phyloP scores from a whole-genome alignment of 106 monocot genomes.

The Apostasia shenzhenica region DNA sequence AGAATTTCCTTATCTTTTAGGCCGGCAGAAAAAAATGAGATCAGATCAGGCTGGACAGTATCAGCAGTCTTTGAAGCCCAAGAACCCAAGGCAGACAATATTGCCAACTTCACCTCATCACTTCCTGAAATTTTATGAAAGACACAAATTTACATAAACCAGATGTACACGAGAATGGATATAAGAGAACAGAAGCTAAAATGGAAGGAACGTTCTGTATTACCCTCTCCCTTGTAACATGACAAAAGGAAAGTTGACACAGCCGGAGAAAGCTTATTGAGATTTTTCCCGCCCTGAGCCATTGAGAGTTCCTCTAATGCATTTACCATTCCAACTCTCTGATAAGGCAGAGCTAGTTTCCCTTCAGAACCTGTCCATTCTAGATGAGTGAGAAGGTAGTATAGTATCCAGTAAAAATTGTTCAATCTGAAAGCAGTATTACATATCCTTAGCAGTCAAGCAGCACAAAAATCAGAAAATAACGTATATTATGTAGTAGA shows the following conservation, averaged over 20 bases:
- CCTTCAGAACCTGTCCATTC: slow-evolving; percentile 77
- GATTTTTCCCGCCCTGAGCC: slow-evolving; percentile 50
- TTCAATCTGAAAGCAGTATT: background rate
- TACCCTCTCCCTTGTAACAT: slow-evolving; percentile 92
- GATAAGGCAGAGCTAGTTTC: slow-evolving; percentile 72
- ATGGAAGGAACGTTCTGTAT: background rate
- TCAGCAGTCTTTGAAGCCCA: slow-evolving; percentile 67
- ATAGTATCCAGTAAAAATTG: background rate
- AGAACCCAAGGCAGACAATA: slow-evolving; percentile 64
- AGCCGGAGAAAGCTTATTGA: slow-evolving; percentile 50
- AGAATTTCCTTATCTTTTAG: slow-evolving; percentile 87
- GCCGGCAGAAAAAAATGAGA: slow-evolving; percentile 64
- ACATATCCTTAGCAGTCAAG: background rate
- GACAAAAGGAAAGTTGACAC: slow-evolving; percentile 64
- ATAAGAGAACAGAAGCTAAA: background rate
- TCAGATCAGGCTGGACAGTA: slow-evolving; percentile 58
- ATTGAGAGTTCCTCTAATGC: slow-evolving; percentile 76
- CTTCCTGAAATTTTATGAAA: slow-evolving; percentile 43
- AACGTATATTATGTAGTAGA: slow-evolving; percentile 1
- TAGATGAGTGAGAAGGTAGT: background rate
- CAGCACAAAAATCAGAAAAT: background rate
- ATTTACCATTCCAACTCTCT: slow-evolving; percentile 89
- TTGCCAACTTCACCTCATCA: slow-evolving; percentile 90
- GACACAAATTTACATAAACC: background rate
- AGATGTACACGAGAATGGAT: background rate